Base-by-base conservation (phyloP, 306 rosid species). In the Pachyrhizus erosus region DNA sequence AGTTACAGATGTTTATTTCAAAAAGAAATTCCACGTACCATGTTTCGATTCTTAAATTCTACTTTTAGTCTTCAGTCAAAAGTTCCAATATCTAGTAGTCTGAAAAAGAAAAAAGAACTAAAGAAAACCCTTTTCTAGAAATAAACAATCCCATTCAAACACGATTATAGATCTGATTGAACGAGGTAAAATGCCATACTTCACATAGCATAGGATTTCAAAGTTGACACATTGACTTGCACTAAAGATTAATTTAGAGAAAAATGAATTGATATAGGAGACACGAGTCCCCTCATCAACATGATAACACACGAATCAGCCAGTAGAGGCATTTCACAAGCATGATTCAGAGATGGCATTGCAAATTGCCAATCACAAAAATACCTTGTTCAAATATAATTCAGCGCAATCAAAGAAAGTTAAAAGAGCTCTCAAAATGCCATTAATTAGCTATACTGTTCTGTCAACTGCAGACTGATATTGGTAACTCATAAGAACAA, bases 381-480 rank as follows among this genome's bases (percentile, higher is more conserved):
- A 29, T 21, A 61, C 27, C 54, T 31, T 12, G 34, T 39, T 68
- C n/a, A 46, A 71, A 17, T 12, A 27, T 39, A 54, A 54, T 11
- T 69, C 46, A 54, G 73, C 33, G 29, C 61, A 66, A 64, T 43
- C n/a, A 62, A 74, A 48, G 33, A 62, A 74, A 37, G 33, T 57
- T 9, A 26, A 26, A 42, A 42, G 42, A 14, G 17, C 51, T 37
- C 1, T 45, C 78, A 73, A 83, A 80, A 73, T 49, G 29, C 33
- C 67, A 55, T 17, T 72, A 34, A 70, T 9, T 11, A 67, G 60
- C 73, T 6, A 4, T 58, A 82, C 26, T 78, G 70, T 31, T 62
- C 74, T 77, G 72, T 34, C 86, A 78, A 37, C 77, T 57, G 52
- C 88, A 82, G 84, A 78, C 43, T 70, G 43, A 77, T 3, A 45